A percentile compares a stretch with the other conserved stretches of the same genome.
phyloP scores from a whole-genome alignment of 2,329 filamentous ascomycete species.

The Colletotrichum eleusines region DNA sequence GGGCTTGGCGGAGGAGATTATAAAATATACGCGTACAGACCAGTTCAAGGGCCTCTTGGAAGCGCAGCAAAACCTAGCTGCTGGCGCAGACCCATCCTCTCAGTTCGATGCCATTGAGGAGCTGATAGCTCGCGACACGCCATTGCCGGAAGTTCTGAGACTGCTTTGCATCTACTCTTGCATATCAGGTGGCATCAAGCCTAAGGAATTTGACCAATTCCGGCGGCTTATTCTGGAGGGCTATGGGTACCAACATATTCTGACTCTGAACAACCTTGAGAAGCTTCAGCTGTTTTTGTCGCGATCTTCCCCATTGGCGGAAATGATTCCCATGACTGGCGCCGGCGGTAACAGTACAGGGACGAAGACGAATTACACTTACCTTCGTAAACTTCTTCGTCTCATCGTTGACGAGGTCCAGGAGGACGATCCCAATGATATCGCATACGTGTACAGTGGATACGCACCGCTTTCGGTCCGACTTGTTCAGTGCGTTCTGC shows the following conservation, averaged over 20 bases:
- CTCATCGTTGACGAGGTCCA: slow-evolving; percentile 97
- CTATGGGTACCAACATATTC: slow-evolving; percentile 93
- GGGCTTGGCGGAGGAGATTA: slow-evolving; percentile 92
- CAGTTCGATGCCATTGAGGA: slow-evolving; percentile 95
- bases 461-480: slow-evolving; percentile 94
- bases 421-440: slow-evolving; percentile 92
- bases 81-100: slow-evolving; percentile 87
- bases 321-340: slow-evolving; percentile 81
- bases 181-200: slow-evolving; percentile 87
- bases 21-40: slow-evolving; percentile 91
- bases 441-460: slow-evolving; percentile 97
- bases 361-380: slow-evolving; percentile 89
- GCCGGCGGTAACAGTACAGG: slow-evolving; percentile 70
- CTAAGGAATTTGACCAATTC: slow-evolving; percentile 90
- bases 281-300: slow-evolving; percentile 89
- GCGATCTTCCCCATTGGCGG: slow-evolving; percentile 80
- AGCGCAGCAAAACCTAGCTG: slow-evolving; percentile 94
- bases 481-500: slow-evolving; percentile 90
- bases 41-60: slow-evolving; percentile 90
- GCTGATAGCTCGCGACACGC: slow-evolving; percentile 88
- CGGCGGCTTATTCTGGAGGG: slow-evolving; percentile 89
- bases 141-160: slow-evolving; percentile 84
- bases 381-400: slow-evolving; percentile 85
- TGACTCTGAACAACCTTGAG: slow-evolving; percentile 89
- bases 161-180: slow-evolving; percentile 92